Base-by-base conservation (phyloP, 352 stramenopile genomes). In the Thraustochytrium sp. region DNA sequence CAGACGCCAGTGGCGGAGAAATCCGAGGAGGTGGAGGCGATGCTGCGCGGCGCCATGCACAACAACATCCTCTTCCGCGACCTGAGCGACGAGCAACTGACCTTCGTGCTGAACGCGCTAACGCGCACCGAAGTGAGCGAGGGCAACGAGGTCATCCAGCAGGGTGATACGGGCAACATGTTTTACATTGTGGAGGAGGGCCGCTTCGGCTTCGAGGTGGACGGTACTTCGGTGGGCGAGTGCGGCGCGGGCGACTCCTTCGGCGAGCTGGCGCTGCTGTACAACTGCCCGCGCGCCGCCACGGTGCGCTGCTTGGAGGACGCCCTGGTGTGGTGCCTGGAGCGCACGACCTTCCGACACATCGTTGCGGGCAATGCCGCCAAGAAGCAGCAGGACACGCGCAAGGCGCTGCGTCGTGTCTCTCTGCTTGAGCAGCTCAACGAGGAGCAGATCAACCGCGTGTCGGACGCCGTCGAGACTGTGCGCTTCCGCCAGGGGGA, bases 201-300 rank as follows among this genome's bases (percentile, higher is more conserved):
- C 31, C 13, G 23, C 3, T 85, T 84, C 48, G 29, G 49, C 40
- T 76, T 64, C 31, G 63, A 76, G n/a, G 48, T 84, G 8, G 48
- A 76, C 72, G 82, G 72, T 11, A 29, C 73, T n/a, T 9, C 73
- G 34, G 84, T 40, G 21, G 46, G 77, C 42, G 42, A 40, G 36
- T 75, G 55, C 48, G 49, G 49, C 5, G 4, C 34, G n/a, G 75
- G 75, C 31, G 75, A 83, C 37, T 82, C 55, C 13, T 84, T 83
- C 29, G 96, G 96, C 37, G 97, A 99, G 85, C 86, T 99, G 0
- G 95, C 96, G 3, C 87, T 99, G 55, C 89, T 99, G 82, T 99
- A 98, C 87, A 97, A 98, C 84, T 92, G 93, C 87, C 96, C 96
- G 9, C 90, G 96, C 64, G 95, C 96, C 2, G 96, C 96, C 56